Evolutionary conservation across 1,284 basidiomycete species (phyloP).

Genomic region (Volvariella volvacea): DNA sequence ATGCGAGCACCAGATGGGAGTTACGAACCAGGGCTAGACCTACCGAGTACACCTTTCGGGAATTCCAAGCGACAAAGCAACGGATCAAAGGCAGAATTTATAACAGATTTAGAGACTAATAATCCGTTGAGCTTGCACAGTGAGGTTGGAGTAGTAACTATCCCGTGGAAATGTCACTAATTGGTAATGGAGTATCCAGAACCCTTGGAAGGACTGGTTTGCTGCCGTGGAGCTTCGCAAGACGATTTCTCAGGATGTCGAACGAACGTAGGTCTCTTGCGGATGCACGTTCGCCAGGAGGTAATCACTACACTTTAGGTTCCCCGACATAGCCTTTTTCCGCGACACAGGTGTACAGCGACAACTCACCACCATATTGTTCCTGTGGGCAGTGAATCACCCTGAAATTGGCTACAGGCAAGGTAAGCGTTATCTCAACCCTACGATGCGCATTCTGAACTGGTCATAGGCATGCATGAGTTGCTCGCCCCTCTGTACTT

Average conservation of each 20-base stretch:
- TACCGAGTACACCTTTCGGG: constrained; percentile 31
- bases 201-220: constrained; percentile 94
- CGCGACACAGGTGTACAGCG: constrained; percentile 65
- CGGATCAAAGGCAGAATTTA: constrained; percentile 21
- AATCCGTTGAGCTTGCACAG: constrained; percentile 85
- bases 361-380: constrained; percentile 81
- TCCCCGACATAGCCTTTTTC: constrained; percentile 89
- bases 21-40: constrained; percentile 58
- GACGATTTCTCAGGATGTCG: constrained; percentile 87
- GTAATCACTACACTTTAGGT: constrained; percentile 38
- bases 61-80: constrained; percentile 23
- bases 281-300: neutral
- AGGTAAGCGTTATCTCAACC: constrained; percentile 29
- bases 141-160: constrained; percentile 37
- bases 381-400: constrained; percentile 72
- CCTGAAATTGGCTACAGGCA: constrained; percentile 84
- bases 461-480: constrained; percentile 78
- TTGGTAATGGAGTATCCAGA: constrained; percentile 34
- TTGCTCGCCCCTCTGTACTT: constrained; percentile 81
- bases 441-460: neutral
- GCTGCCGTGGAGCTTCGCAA: constrained; percentile 78
- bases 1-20: constrained; percentile 76
- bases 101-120: constrained; percentile 53
- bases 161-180: constrained; percentile 3
- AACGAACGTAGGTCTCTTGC: constrained; percentile 62